Evolutionary conservation across 164 flowering plant genomes (phyloP).

Genomic region (Umbilicus rupestris): DNA sequence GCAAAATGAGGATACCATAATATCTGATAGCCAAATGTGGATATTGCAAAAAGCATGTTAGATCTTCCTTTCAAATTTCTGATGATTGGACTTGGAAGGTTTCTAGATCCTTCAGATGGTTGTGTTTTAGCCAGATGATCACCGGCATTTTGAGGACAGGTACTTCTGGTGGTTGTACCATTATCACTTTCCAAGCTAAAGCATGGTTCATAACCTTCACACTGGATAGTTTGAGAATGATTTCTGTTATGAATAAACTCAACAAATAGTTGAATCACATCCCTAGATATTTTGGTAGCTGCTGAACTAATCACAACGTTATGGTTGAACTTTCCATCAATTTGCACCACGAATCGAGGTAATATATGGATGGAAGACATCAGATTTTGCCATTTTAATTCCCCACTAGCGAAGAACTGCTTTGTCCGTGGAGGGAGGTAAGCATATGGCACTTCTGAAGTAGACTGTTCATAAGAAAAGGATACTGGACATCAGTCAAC

Average conservation of each 20-base stretch:
- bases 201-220: conserved; percentile 15
- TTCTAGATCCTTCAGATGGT: conserved; percentile 22
- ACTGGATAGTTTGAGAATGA: conserved; percentile 22
- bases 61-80: conserved; percentile 50
- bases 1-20: conserved; percentile 90
- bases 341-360: conserved; percentile 49
- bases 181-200: conserved; percentile 14
- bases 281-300: conserved; percentile 44
- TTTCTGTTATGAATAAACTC: conserved; percentile 52
- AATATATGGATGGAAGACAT: conserved; percentile 20
- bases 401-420: conserved; percentile 50
- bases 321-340: conserved; percentile 49
- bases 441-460: conserved; percentile 57
- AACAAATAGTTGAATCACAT: conserved; percentile 47
- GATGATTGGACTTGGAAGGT: conserved; percentile 19
- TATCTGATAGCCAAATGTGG: conserved; percentile 84
- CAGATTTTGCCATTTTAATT: conserved; percentile 13
- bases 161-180: conserved; percentile 8
- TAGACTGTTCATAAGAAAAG: conserved; percentile 50
- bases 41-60: conserved; percentile 48
- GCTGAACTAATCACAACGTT: conserved; percentile 43
- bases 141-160: conserved; percentile 13
- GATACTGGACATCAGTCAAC: not conserved
- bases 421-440: conserved; percentile 45
- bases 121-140: conserved; percentile 11